Evolutionary conservation across 2,329 filamentous ascomycete species (phyloP), one percentile per base, ranked within the genome.

Genomic region (Alternaria brassicicola): DNA sequence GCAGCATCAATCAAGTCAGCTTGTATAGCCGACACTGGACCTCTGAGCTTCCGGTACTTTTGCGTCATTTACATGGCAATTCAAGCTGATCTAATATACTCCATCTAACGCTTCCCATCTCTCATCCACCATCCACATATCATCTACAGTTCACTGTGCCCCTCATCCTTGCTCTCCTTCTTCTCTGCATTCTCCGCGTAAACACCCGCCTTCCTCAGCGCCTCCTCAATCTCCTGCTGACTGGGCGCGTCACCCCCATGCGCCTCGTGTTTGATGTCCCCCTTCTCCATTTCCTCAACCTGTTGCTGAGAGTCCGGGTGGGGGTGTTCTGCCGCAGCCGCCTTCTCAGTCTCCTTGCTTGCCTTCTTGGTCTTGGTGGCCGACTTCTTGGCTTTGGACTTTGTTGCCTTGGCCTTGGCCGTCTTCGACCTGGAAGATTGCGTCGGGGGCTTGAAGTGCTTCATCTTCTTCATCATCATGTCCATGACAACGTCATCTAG

Each of bases 401-500:
- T 45, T 52, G 66, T 68, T 48, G 66, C 66, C 21, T 60, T 67
- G 39, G 74, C 58, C 53, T 73, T 75, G 30, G 61, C 25, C 2
- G 61, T 10, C 54, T 72, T 69, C 15, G 49, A 36, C 57, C 69
- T 69, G 39, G 65, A 38, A 19, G 43, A 61, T 26, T 67, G 62
- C 25, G 77, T 75, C 53, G 75, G 81, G 43, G 75, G 80, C 26
- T 78, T 72, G 63, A 80, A 78, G 54, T 78, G 75, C 52, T 74
- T 72, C 75, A 84, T 84, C 71, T 82, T 82, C 55, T 79, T 76
- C 81, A 89, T 86, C 53, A 92, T 84, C 47, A 93, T 82, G 23
- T 92, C 86, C 74, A 89, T 84, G 67, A 87, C 86, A 4, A 84
- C 85, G 73, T 90, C 88, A 73, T 89, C 87, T 6, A 98, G 83